Base-by-base conservation (phyloP, 805 yeast genomes). In the Candida chauliodis region DNA sequence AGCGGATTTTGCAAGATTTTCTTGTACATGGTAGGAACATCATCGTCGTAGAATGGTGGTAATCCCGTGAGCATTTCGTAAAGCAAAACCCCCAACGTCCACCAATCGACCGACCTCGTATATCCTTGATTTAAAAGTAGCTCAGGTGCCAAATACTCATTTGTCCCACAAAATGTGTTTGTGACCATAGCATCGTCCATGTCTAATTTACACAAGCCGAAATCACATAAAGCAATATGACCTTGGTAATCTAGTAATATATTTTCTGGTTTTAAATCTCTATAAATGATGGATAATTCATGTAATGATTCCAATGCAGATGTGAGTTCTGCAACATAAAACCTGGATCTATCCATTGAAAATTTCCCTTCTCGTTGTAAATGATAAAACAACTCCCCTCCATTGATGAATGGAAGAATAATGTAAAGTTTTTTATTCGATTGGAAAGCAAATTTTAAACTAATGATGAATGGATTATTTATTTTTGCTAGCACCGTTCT, bases 11-110 rank as follows among this genome's bases (percentile, higher is more conserved):
- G 87, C 42, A 93, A 65, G 47, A 93, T 93, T 66, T 91, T 93
- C 53, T 85, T 79, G 69, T 93, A 93, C 99, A 93, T 93, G 30
- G 80, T 80, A 42, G 89, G 83, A 5, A 85, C 84, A 61, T 90
- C 93, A 56, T 90, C 96, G 57, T 93, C 98, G 58, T 88, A 93
- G 59, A 88, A 93, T 27, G 99, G 99, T 4, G 99, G 99, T 49
- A 93, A 73, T 1, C 98, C 96, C 1, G 97, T 89, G 44, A 93
- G 70, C 99, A 93, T 93, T 56, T 91, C 99, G 58, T 88, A 93
- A 31, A 93, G 69, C 38, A 93, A 70, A 13, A 91, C 90, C 29
- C 99, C 99, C 50, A 93, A 70, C 1, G 99, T 93, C 99, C 99
- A 93, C 91, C 96, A 93, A 62, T 93, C 99, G 16, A 93, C 98